Percentiles rank a stretch among this genome's conserved stretches.
Conservation (phyloP, 768 basidiomycete species). For the Mycena pura region DNA sequence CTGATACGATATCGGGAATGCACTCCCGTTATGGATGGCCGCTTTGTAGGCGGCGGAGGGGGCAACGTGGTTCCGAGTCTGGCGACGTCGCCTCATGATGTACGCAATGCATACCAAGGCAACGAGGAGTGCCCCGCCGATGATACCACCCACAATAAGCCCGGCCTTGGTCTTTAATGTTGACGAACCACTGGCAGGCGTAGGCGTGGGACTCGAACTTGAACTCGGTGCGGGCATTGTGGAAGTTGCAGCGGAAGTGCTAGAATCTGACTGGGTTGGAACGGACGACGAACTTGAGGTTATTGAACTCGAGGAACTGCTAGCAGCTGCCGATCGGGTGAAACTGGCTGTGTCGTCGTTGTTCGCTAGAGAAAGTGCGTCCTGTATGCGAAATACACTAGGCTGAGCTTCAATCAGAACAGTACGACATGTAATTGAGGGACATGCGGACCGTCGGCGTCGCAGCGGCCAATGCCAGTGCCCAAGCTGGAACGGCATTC, state of each 20-base stretch:
- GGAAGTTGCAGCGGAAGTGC: conserved; percentile 46
- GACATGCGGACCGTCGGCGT: conserved; percentile 13
- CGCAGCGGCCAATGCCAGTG: neutral
- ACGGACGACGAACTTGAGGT: neutral
- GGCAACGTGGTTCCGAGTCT: conserved; percentile 17
- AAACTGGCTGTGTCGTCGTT: neutral
- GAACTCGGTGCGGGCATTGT: neutral
- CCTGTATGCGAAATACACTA: neutral
- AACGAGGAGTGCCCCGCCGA: conserved; percentile 47
- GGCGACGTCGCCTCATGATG: conserved; percentile 8
- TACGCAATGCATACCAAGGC: conserved; percentile 29
- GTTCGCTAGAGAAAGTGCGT: neutral
- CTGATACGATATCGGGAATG: conserved; percentile 17
- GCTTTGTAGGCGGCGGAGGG: conserved; percentile 26
- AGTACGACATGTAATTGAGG: no score
- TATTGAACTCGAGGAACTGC: neutral
- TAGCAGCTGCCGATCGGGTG: neutral
- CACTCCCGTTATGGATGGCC: conserved; percentile 10
- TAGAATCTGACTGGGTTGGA: neutral
- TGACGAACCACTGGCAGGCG: no score
- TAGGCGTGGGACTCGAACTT: neutral
- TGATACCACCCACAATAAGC: conserved; percentile 56
- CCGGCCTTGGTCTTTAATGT: conserved; percentile 37
- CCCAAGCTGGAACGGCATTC: conserved; percentile 14
- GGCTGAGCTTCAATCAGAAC: conserved; percentile 2